phyloP scores from a whole-genome alignment of 208 protist genomes.

The Leishmania major region DNA sequence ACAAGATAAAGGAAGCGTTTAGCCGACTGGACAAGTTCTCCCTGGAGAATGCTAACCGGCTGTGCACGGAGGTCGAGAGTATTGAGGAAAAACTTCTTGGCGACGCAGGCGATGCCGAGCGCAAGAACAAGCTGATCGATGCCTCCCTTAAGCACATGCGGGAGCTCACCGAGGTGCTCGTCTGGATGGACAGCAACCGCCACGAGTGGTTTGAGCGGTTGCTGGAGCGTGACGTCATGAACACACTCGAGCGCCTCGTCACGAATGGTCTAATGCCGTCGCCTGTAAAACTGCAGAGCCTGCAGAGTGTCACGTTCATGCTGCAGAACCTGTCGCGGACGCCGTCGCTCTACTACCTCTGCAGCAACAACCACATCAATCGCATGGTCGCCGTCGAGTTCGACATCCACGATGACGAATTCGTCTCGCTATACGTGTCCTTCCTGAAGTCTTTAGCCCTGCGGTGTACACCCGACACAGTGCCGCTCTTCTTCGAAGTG shows the following conservation, averaged over 20 bases:
- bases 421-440: constrained; percentile 79
- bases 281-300: constrained; percentile 60
- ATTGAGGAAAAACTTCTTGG: constrained; percentile 23
- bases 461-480: constrained; percentile 70
- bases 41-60: constrained; percentile 46
- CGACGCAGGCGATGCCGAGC: constrained; percentile 7
- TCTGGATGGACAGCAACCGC: constrained; percentile 84
- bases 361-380: constrained; percentile 91
- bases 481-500: constrained; percentile 86
- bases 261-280: constrained; percentile 58
- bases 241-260: constrained; percentile 66
- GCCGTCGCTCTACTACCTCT: constrained; percentile 75
- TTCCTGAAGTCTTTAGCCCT: constrained; percentile 88
- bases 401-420: constrained; percentile 81
- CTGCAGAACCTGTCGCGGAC: constrained; percentile 75
- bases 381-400: constrained; percentile 79
- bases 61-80: constrained; percentile 55
- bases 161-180: constrained; percentile 72
- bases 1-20: constrained; percentile 32
- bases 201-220: constrained; percentile 69
- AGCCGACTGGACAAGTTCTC: constrained; percentile 44
- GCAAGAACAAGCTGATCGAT: constrained; percentile 4
- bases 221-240: constrained; percentile 72
- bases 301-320: constrained; percentile 78
- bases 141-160: constrained; percentile 46